Evolutionary conservation across 106 monocot species (phyloP).

Genomic region (Dioscorea zingiberensis): DNA sequence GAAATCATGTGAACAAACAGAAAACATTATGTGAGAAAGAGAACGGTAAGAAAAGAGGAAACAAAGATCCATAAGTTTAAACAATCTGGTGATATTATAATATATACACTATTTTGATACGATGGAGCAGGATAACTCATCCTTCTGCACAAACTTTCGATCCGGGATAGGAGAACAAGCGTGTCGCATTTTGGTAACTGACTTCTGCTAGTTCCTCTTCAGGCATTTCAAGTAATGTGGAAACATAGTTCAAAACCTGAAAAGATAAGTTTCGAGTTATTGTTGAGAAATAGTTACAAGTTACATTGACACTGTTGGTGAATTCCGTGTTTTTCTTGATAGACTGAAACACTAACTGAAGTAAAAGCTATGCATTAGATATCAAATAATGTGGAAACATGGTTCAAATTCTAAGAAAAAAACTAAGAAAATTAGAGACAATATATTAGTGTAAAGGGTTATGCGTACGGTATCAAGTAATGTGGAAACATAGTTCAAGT

Average conservation of each 20-base stretch:
- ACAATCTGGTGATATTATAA: no score
- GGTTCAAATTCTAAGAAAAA: no score
- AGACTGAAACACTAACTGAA: neutral
- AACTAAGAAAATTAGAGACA: no score
- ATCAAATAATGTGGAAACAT: neutral
- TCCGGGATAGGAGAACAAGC: slow-evolving; percentile 72
- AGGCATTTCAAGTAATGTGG: slow-evolving; percentile 66
- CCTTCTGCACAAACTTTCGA: slow-evolving; percentile 48
- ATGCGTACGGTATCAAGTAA: neutral
- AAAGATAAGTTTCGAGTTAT: neutral
- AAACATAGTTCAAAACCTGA: slow-evolving; percentile 77
- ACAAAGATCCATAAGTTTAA: no score
- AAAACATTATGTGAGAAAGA: no score
- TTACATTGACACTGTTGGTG: no score
- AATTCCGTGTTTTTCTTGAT: neutral
- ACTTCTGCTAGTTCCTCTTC: slow-evolving; percentile 73
- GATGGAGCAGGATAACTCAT: neutral
- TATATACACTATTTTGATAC: no score
- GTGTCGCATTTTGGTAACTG: slow-evolving; percentile 62
- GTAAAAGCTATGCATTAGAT: neutral
- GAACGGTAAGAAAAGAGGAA: no score
- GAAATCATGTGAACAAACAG: no score
- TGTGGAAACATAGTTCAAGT: no score
- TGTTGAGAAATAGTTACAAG: neutral
- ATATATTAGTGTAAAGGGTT: no score